Evolutionary conservation across 73 alveolate genomes (phyloP).

Genomic region (Symbiodinium natans): DNA sequence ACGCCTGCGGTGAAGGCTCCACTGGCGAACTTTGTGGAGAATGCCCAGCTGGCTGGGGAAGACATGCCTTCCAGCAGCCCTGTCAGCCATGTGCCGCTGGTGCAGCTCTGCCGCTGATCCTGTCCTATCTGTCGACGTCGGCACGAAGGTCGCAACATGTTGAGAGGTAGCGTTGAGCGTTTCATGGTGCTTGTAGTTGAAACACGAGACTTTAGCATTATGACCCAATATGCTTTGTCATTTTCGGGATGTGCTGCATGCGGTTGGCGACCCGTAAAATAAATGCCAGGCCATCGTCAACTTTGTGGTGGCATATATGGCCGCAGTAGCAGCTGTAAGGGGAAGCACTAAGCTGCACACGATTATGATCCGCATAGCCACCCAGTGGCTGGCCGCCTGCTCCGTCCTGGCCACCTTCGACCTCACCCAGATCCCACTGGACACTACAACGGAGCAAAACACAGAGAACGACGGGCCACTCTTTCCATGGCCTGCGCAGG

Average conservation of each 20-base stretch:
- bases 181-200: not conserved
- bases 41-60: not conserved
- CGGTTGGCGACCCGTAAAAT: not conserved
- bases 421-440: not conserved
- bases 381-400: constrained; percentile 48
- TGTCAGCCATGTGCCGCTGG: constrained; percentile 1
- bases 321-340: not conserved
- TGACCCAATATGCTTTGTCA: not conserved
- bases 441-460: not conserved
- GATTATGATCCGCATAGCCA: constrained; percentile 5
- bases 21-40: constrained; percentile 8
- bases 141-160: not conserved
- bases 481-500: constrained; percentile 10
- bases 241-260: not conserved
- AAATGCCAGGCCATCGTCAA: not conserved
- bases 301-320: constrained; percentile 17
- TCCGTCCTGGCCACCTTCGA: constrained; percentile 7
- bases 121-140: not conserved
- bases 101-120: not conserved
- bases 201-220: not conserved
- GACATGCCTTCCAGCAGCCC: not conserved
- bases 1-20: constrained; percentile 21
- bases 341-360: constrained; percentile 8
- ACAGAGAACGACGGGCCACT: not conserved
- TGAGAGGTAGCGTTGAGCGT: not conserved